Conservation (phyloP, 2,329 filamentous ascomycete genomes). For the Colletotrichum sp. region DNA sequence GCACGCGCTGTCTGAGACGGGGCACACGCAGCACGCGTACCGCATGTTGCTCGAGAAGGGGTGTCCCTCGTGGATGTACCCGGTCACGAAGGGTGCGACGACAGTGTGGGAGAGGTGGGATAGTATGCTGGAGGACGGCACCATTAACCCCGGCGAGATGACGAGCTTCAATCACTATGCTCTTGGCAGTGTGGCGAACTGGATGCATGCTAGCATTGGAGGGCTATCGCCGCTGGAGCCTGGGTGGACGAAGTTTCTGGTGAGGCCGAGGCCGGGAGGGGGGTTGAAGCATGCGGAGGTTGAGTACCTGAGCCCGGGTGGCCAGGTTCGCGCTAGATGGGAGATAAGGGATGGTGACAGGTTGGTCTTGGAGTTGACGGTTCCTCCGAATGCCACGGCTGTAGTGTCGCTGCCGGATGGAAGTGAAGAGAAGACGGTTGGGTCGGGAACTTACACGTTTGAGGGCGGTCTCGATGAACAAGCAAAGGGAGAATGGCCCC, state of each 20-base stretch:
- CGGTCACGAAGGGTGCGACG: slow-evolving; percentile 47
- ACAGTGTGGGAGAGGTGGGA: slow-evolving; percentile 59
- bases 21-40: slow-evolving; percentile 39
- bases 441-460: neutral
- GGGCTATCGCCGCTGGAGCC: slow-evolving; percentile 41
- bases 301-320: slow-evolving; percentile 33
- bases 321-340: slow-evolving; percentile 31
- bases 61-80: slow-evolving; percentile 53
- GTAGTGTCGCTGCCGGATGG: neutral
- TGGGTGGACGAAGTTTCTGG: slow-evolving; percentile 41
- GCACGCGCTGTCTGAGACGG: slow-evolving; percentile 32
- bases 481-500: neutral
- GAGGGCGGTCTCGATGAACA: neutral
- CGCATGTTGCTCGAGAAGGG: slow-evolving; percentile 50
- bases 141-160: slow-evolving; percentile 49
- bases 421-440: neutral
- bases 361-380: neutral
- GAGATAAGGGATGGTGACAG: neutral
- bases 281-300: slow-evolving; percentile 36
- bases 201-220: slow-evolving; percentile 47
- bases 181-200: slow-evolving; percentile 50
- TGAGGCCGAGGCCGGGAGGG: slow-evolving; percentile 39
- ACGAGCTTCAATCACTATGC: slow-evolving; percentile 57
- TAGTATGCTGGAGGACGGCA: slow-evolving; percentile 46
- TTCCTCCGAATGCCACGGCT: neutral